Evolutionary conservation across 2,329 filamentous ascomycete species (phyloP), one percentile per base, ranked within the genome.

Genomic region (Cladorrhinum sp.): DNA sequence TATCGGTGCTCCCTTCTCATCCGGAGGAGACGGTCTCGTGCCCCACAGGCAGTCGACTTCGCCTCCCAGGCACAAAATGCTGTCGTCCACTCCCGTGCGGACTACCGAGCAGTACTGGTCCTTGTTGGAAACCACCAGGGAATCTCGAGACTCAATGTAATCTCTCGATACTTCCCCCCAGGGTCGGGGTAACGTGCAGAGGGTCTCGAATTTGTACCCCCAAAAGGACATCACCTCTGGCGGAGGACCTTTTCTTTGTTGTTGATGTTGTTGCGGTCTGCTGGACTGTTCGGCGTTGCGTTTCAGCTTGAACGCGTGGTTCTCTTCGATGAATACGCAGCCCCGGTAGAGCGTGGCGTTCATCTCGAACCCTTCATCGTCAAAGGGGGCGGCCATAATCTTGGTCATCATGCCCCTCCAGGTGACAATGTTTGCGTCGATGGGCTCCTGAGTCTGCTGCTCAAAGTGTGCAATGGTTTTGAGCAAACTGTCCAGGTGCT

Each of bases 331-430:
- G 76, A 93, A 98, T 45, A 85, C 76, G 78, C 79, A 84, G 64
- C 75, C 79, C 79, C 98, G 89, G 71, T 92, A 95, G 55, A 87
- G 80, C 2, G 93, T 97, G 53, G 92, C 93, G 72, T 97, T 96
- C 92, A 99, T 96, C 73, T 96, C 90, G 70, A 96, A 98, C 86
- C 89, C 90, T 71, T 93, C 91, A 72, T 88, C 83, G 65, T 96
- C 92, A 72, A 90, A 98, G 0, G 92, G 90, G 0, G 89, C 81
- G 0, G 88, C 87, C 87, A 98, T 86, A 66, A 99, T 91, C 91
- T 97, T 99, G 64, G 95, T 98, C 88, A 99, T 93, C 92, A 98
- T 97, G 38, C 95, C 95, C 69, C 95, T 82, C 93, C 93, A 99
- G 1, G 93, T 98, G 55, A 98, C 82, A 50, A 98, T 73, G 68